Percentiles rank a stretch among this genome's conserved stretches.
phyloP scores from a whole-genome alignment of 2,329 filamentous ascomycete species.

The Neonectria faginata region DNA sequence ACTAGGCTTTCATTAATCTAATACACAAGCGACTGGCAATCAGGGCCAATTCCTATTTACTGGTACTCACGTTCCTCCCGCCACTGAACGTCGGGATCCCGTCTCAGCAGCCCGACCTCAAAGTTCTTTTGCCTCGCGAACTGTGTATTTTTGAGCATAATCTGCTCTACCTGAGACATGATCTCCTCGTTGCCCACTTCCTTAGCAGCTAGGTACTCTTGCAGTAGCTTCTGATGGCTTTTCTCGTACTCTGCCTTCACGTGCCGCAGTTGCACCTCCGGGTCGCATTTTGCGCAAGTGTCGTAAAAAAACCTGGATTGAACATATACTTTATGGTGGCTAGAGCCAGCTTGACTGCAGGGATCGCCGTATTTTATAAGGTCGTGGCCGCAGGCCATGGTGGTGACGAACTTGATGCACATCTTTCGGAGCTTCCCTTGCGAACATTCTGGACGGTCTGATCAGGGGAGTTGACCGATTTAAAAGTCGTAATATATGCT shows the following conservation, averaged over 20 bases:
- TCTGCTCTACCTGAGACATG: constrained; percentile 42
- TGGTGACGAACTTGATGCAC: constrained; percentile 43
- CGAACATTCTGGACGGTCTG: not conserved
- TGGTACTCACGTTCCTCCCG: constrained; percentile 30
- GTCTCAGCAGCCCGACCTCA: constrained; percentile 36
- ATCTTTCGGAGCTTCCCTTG: constrained; percentile 23
- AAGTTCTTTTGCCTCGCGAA: constrained; percentile 40
- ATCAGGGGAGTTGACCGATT: not conserved
- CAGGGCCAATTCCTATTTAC: not conserved
- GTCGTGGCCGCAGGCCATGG: constrained; percentile 45
- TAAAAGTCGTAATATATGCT: not conserved
- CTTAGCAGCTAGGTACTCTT: constrained; percentile 44
- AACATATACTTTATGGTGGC: constrained; percentile 23
- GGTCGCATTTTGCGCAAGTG: constrained; percentile 54
- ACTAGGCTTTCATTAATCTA: not conserved
- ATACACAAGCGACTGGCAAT: not conserved
- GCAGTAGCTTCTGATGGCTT: constrained; percentile 44
- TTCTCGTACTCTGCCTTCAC: constrained; percentile 44
- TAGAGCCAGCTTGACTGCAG: constrained; percentile 19
- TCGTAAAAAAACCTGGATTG: constrained; percentile 46
- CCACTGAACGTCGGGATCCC: constrained; percentile 41
- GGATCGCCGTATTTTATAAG: constrained; percentile 34
- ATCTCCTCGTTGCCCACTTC: constrained; percentile 33
- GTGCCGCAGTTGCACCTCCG: constrained; percentile 43
- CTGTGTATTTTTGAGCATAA: constrained; percentile 39